Evolutionary conservation across 2,329 filamentous ascomycete genomes (phyloP).

Genomic region (Penicillium sp.): DNA sequence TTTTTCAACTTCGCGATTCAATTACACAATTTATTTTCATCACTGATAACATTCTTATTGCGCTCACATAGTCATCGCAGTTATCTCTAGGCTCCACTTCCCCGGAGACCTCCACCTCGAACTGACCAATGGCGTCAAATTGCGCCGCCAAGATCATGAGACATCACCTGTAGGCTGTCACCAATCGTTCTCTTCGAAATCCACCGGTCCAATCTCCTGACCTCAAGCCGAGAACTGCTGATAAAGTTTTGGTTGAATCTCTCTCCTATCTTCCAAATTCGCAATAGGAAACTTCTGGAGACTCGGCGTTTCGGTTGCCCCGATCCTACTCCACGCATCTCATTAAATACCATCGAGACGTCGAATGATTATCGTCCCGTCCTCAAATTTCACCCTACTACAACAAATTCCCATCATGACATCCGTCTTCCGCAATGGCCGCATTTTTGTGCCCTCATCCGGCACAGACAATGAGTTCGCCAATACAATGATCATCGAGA

Average conservation of each 20-base stretch:
- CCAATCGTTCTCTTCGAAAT: not conserved
- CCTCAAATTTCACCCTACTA: not conserved
- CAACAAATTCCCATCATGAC: conserved; percentile 15
- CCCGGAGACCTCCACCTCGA: not conserved
- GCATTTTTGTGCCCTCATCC: conserved; percentile 29
- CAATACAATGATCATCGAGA: conserved; percentile 41
- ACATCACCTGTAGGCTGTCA: not conserved
- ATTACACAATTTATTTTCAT: too few species aligned
- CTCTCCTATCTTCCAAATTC: not conserved
- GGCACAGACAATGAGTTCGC: conserved; percentile 23
- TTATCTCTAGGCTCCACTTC: conserved; percentile 1
- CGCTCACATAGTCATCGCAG: too few species aligned
- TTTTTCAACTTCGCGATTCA: too few species aligned
- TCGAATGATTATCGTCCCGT: not conserved
- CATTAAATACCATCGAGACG: conserved; percentile 8
- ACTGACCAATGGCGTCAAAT: conserved; percentile 18
- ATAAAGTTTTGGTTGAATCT: not conserved
- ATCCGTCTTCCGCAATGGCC: conserved; percentile 34
- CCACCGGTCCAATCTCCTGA: not conserved
- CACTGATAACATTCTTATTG: too few species aligned
- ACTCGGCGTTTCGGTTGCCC: not conserved
- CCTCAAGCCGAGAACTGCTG: not conserved
- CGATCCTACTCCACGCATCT: conserved; percentile 3
- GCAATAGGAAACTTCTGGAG: conserved; percentile 14
- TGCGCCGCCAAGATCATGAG: conserved; percentile 7